Conservation (phyloP, 345 rosid genomes). For the Noccaea caerulescens region DNA sequence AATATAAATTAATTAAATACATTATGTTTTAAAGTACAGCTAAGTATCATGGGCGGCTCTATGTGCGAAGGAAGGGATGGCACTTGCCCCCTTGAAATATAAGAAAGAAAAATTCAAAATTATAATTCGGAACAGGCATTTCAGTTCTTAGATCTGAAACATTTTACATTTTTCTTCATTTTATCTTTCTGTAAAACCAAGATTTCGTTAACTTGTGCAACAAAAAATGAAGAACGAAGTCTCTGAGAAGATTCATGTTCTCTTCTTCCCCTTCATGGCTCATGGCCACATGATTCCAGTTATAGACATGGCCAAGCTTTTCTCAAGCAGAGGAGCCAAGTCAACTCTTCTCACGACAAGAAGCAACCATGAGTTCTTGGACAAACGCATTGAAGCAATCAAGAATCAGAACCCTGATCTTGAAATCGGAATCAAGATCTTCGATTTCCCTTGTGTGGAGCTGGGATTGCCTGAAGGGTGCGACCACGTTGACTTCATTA, state of each 20-base stretch:
- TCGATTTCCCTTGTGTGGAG: conserved; percentile 51
- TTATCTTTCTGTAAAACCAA: not conserved
- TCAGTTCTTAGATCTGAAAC: too few relatives aligned
- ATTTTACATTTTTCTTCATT: not conserved
- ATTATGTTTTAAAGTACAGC: too few relatives aligned
- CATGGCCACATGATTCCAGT: conserved; percentile 61
- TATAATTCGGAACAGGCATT: too few relatives aligned
- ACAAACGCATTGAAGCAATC: conserved; percentile 37
- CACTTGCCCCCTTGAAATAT: too few relatives aligned
- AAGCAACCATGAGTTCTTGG: conserved; percentile 42
- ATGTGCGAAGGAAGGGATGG: too few relatives aligned
- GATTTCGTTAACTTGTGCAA: conserved; percentile 1
- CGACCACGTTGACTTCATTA: conserved; percentile 48
- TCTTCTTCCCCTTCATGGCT: conserved; percentile 62
- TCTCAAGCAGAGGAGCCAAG: conserved; percentile 49
- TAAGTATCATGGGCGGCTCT: too few relatives aligned
- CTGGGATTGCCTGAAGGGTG: conserved; percentile 58
- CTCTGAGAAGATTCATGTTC: conserved; percentile 39
- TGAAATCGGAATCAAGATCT: conserved; percentile 40
- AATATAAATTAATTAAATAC: too few relatives aligned
- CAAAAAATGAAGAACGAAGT: conserved; percentile 40
- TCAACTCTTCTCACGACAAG: conserved; percentile 56
- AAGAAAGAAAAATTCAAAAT: too few relatives aligned
- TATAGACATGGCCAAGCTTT: conserved; percentile 61
- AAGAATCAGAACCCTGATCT: conserved; percentile 33